Percentiles rank a stretch among this genome's conserved stretches.
Evolutionary conservation across 306 rosid genomes (phyloP).

Genomic region (Quercus alba): DNA sequence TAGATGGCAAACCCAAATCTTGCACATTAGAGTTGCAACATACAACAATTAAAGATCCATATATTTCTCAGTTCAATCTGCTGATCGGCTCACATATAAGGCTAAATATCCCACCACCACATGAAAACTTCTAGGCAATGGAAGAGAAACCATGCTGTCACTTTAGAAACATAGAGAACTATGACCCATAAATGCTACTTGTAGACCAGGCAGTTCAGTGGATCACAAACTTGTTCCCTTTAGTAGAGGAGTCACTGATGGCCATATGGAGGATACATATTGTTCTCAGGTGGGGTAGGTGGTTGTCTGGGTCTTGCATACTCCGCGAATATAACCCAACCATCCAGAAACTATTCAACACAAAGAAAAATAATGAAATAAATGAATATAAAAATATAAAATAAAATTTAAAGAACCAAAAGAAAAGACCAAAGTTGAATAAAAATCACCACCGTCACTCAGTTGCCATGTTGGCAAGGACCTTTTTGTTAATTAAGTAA

Average conservation of each 20-base stretch:
- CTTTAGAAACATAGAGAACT: not conserved
- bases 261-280: constrained; percentile 29
- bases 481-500: not conserved
- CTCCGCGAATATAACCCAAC: constrained; percentile 99
- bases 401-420: not conserved
- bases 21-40: not conserved
- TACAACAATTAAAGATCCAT: not conserved
- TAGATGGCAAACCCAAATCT: not conserved
- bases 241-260: constrained; percentile 36
- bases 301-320: constrained; percentile 87
- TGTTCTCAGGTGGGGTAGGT: constrained; percentile 31
- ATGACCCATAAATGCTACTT: constrained; percentile 1
- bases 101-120: constrained; percentile 13
- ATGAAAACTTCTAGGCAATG: constrained; percentile 4
- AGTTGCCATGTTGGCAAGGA: not conserved
- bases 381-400: not conserved
- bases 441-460: not conserved
- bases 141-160: constrained; percentile 1
- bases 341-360: constrained; percentile 74
- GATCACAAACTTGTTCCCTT: constrained; percentile 17
- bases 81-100: not conserved
- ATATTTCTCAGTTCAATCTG: not conserved
- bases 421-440: not conserved
- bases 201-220: constrained; percentile 16
- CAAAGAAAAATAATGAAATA: constrained; percentile 2